phyloP scores from a whole-genome alignment of 1,139 yeast species.

The Yamadazyma dushanensis region DNA sequence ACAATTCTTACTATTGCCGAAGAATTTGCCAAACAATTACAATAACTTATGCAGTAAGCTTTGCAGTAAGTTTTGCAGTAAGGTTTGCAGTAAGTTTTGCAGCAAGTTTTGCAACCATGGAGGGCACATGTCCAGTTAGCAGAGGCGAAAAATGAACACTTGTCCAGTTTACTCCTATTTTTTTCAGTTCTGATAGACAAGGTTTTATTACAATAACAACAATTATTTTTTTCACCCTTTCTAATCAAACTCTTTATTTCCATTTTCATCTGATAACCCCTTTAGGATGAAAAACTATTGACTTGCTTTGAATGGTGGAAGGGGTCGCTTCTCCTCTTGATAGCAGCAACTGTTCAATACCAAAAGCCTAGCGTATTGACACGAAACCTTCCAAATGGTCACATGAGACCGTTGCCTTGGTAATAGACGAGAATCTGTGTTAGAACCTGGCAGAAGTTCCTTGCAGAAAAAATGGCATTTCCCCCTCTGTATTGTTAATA shows the following conservation, averaged over 20 bases:
- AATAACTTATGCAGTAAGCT: conserved; percentile 1
- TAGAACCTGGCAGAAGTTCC: not conserved
- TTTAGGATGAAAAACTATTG: too few relatives aligned
- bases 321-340: too few relatives aligned
- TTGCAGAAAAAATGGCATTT: not conserved
- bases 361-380: too few relatives aligned
- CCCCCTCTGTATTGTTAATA: not conserved
- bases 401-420: conserved; percentile 2
- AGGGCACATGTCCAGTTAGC: not conserved
- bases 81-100: conserved; percentile 6
- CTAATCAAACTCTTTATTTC: not conserved
- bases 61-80: too few relatives aligned
- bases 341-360: too few relatives aligned
- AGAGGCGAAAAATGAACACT: not conserved
- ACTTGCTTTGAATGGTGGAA: too few relatives aligned
- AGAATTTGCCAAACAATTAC: conserved; percentile 15
- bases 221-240: not conserved
- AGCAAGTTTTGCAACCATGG: too few relatives aligned
- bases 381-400: too few relatives aligned
- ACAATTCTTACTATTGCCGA: conserved; percentile 12
- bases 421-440: conserved; percentile 2
- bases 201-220: not conserved
- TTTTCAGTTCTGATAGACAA: not conserved
- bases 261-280: too few relatives aligned
- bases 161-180: not conserved